Evolutionary conservation across 352 stramenopile genomes (phyloP).

Genomic region (Pythium volutum): DNA sequence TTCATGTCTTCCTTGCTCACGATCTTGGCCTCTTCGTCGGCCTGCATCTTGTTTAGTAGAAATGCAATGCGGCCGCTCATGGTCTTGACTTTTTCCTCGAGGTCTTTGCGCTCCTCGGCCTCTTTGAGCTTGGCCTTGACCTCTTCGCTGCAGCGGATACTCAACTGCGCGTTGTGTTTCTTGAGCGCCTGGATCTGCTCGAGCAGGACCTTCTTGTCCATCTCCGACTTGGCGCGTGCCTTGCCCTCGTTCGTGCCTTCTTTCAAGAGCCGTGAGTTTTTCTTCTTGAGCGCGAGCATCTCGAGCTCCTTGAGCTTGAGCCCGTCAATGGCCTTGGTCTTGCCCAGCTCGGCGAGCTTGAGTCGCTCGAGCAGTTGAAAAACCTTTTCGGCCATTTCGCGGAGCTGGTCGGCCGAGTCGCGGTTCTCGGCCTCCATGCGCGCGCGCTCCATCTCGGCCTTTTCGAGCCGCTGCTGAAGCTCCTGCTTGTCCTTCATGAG

Average conservation of each 20-base stretch:
- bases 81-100: constrained; percentile 93
- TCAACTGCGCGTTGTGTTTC: constrained; percentile 94
- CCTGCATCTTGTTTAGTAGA: constrained; percentile 96
- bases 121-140: constrained; percentile 93
- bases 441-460: constrained; percentile 90
- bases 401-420: constrained; percentile 93
- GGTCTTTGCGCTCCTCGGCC: constrained; percentile 88
- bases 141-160: constrained; percentile 89
- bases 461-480: constrained; percentile 84
- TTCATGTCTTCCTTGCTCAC: constrained; percentile 93
- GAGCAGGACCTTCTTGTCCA: constrained; percentile 93
- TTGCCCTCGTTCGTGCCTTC: constrained; percentile 93
- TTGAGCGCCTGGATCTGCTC: constrained; percentile 95
- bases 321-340: constrained; percentile 94
- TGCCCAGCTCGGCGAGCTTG: constrained; percentile 94
- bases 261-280: constrained; percentile 92
- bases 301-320: constrained; percentile 95
- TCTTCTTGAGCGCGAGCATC: constrained; percentile 93
- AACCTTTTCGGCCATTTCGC: constrained; percentile 96
- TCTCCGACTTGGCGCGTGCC: constrained; percentile 90
- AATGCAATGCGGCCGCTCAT: constrained; percentile 92
- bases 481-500: constrained; percentile 71
- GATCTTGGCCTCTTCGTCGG: constrained; percentile 93
- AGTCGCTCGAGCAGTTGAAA: constrained; percentile 96
- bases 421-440: constrained; percentile 95